phyloP scores from a whole-genome alignment of 768 basidiomycete species.

The Tulasnella sp. region DNA sequence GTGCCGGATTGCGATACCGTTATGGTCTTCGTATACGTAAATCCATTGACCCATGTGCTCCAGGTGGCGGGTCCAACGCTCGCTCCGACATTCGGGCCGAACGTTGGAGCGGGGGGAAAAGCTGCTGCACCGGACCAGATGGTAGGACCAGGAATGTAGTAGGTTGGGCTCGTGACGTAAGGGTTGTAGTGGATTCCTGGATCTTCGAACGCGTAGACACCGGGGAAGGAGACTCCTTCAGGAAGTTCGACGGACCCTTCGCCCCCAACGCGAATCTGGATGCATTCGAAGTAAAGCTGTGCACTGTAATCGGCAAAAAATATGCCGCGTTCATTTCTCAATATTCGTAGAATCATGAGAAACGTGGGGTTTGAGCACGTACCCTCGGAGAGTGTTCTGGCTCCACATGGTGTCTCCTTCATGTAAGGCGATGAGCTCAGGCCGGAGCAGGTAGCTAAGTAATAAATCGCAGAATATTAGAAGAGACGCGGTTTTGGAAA shows the following conservation, averaged over 20 bases:
- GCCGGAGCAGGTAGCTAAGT: conserved; percentile 16
- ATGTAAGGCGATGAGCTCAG: conserved; percentile 11
- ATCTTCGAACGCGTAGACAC: conserved; percentile 15
- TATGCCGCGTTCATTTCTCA: neutral
- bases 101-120: conserved; percentile 17
- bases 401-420: conserved; percentile 1
- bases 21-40: neutral
- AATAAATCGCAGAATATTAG: neutral
- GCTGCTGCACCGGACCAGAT: conserved; percentile 24
- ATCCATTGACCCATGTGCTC: conserved; percentile 17
- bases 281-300: conserved; percentile 21
- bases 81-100: conserved; percentile 7
- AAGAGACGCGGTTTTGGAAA: neutral
- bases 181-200: conserved; percentile 22
- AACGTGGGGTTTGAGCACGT: neutral
- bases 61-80: neutral
- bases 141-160: conserved; percentile 15
- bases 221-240: conserved; percentile 14
- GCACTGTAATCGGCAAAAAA: neutral
- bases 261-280: conserved; percentile 16
- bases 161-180: neutral
- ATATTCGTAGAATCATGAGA: neutral
- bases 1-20: neutral
- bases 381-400: neutral
- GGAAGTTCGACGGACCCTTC: conserved; percentile 5